These are phyloP conservation scores for Bretschneidera sinensis DNA, from an alignment of 345 rosid species.

Conservation along the genomic window DNA sequence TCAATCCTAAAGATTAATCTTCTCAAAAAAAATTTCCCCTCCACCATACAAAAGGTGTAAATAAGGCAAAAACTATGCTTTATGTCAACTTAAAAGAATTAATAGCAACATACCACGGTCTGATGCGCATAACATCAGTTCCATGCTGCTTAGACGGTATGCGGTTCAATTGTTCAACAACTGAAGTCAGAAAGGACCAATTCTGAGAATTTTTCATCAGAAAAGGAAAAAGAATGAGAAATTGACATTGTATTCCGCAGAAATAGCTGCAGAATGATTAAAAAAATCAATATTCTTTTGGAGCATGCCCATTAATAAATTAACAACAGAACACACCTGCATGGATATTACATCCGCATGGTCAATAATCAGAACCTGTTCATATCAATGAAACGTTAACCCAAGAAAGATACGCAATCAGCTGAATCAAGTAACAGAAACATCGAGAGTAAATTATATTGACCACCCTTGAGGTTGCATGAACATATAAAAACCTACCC, in stretches of 20 bases:
- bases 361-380: conserved; percentile 84
- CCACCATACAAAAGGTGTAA: not conserved
- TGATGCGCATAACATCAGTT: conserved; percentile 83
- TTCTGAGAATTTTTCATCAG: conserved; percentile 47
- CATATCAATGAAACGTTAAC: conserved; percentile 9
- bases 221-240: conserved; percentile 1
- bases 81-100: not conserved
- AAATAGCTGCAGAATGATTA: conserved; percentile 1
- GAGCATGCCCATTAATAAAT: conserved; percentile 11
- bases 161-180: conserved; percentile 55
- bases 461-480: no score
- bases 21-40: no score
- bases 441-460: no score
- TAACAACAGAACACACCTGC: conserved; percentile 57
- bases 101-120: conserved; percentile 52
- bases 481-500: no score
- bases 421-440: no score
- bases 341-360: conserved; percentile 88
- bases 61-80: no score
- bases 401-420: no score
- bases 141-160: conserved; percentile 80
- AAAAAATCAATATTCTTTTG: no score
- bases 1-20: no score
- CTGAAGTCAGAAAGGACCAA: conserved; percentile 63
- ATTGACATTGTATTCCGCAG: conserved; percentile 4